Evolutionary conservation across 2,329 filamentous ascomycete genomes (phyloP), one percentile per base, ranked within the genome.

Genomic region (Aspergillus sp.): DNA sequence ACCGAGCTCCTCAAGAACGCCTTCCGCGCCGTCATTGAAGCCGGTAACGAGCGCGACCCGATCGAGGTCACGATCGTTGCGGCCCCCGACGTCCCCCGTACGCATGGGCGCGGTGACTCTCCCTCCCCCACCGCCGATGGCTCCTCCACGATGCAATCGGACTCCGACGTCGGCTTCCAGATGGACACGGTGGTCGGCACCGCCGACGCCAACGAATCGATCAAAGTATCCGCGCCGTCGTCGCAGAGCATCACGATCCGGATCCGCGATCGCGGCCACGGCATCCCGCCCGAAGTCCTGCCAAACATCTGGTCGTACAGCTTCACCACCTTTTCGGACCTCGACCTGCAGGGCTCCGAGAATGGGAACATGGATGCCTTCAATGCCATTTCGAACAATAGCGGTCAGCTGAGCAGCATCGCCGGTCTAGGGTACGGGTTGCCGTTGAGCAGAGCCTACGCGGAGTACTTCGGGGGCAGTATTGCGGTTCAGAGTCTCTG

Each of bases 1-100:
- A 99, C 94, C 0, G 95, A 99, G 76, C 84, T 99, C 1, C 84
- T 99, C 59, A 99, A 99, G 77, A 99, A 99, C 71, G 91, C 93
- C 1, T 99, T 98, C 79, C 87, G 95, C 49, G 94, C 95, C 4
- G 96, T 92, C 0, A 88, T 98, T 10, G 95, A 99, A 76, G 88
- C 85, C 59, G 87, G 87, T n/a, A 88, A 86, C 69, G 89, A 90
- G 66, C 83, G 85, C 47, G 90, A 96, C 65, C 91, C 94, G 1
- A 84, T 99, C 46, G 91, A 96, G 65, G 88, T 98, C 61, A 99
- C 95, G 14, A 95, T 99, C 62, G 94, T 94, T 0, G 90, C 85
- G 1, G 81, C 86, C 0, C 85, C 85, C 1, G 82, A 85, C 67
- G 79, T 82, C 0, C 71, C 74, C 0, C 71, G 74, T 2, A 70